A percentile compares a stretch with the other conserved stretches of the same genome.
phyloP scores from a whole-genome alignment of 805 yeast genomes.

The Wickerhamiella dianesei region DNA sequence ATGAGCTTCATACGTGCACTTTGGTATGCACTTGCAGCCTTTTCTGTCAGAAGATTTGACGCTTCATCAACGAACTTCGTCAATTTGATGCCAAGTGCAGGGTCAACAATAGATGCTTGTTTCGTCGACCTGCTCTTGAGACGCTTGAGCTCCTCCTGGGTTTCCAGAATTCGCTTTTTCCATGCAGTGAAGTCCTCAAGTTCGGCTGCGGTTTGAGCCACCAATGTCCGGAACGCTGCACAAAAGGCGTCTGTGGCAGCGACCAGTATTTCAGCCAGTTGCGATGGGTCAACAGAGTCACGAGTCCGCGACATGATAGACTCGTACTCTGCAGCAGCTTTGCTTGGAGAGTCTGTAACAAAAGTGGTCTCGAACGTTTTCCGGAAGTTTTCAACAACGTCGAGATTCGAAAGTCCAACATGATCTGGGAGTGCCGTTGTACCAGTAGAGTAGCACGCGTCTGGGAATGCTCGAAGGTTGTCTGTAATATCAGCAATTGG shows the following conservation, averaged over 20 bases:
- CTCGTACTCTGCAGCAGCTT: conserved; percentile 1
- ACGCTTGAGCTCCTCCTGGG: neutral
- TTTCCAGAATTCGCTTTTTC: neutral
- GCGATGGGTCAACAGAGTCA: conserved; percentile 4
- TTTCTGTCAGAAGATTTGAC: neutral
- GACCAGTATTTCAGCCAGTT: conserved; percentile 7
- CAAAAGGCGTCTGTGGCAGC: conserved; percentile 1
- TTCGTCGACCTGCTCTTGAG: neutral
- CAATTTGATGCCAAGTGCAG: neutral
- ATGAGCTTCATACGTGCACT: neutral
- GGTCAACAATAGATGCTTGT: neutral
- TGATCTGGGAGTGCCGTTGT: neutral
- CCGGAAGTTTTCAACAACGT: neutral
- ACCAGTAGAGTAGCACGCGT: conserved; percentile 7
- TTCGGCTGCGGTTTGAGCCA: neutral
- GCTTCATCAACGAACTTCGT: neutral
- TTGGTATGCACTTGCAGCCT: neutral
- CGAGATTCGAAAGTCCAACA: neutral
- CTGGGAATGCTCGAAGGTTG: conserved; percentile 9
- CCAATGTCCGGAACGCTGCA: neutral
- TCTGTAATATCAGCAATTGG: neutral
- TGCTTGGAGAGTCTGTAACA: neutral
- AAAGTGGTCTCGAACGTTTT: neutral
- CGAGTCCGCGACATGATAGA: conserved; percentile 4
- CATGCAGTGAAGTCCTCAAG: neutral